Conservation (phyloP, 345 rosid genomes). For the Bretschneidera sinensis region DNA sequence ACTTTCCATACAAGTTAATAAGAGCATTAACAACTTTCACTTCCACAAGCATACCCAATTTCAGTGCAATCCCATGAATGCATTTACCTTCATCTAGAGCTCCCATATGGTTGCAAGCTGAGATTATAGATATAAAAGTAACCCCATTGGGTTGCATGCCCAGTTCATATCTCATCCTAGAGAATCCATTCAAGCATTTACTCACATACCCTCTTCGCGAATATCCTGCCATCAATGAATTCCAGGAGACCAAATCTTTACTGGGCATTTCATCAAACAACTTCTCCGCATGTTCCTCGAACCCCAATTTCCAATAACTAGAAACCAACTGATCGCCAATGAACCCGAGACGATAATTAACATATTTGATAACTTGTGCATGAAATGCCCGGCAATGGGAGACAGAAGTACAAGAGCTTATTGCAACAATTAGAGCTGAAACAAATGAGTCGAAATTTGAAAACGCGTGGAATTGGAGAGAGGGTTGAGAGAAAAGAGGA, state of each 20-base stretch:
- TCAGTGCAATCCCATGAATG: conserved; percentile 51
- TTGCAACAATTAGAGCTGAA: conserved; percentile 36
- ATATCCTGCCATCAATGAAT: conserved; percentile 54
- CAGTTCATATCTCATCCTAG: conserved; percentile 36
- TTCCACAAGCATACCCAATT: conserved; percentile 40
- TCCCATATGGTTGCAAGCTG: conserved; percentile 38
- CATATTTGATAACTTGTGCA: conserved; percentile 42
- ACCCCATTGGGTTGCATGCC: conserved; percentile 45
- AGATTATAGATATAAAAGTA: conserved; percentile 46
- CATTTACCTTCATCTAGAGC: conserved; percentile 40
- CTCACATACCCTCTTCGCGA: conserved; percentile 32
- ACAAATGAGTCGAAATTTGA: conserved; percentile 34
- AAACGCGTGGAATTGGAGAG: conserved; percentile 13
- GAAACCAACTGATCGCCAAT: conserved; percentile 60
- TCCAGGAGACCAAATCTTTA: conserved; percentile 61
- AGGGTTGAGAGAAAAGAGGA: conserved; percentile 8
- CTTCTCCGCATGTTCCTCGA: conserved; percentile 31
- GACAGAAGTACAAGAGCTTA: conserved; percentile 38
- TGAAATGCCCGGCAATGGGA: conserved; percentile 35
- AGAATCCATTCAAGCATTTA: conserved; percentile 31
- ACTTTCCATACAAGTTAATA: conserved; percentile 58
- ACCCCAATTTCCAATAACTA: conserved; percentile 32
- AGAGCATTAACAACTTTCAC: conserved; percentile 52
- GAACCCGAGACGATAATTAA: conserved; percentile 55
- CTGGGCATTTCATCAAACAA: conserved; percentile 66